Conservation (phyloP, 2,329 filamentous ascomycete genomes). For the Fusarium sp. region DNA sequence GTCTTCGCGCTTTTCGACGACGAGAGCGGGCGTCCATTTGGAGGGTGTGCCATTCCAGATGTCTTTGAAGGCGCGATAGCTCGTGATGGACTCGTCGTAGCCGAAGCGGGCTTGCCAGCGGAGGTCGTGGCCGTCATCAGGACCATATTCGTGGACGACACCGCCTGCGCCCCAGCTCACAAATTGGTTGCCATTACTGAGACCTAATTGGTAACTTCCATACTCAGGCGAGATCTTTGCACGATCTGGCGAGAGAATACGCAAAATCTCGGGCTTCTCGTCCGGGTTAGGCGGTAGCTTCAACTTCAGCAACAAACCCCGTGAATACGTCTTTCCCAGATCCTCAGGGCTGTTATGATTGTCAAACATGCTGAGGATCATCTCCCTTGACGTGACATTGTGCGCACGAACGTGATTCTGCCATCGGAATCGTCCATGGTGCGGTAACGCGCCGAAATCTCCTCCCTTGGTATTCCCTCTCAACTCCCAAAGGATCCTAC, state of each 20-base stretch:
- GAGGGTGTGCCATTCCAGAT: slow-evolving; percentile 39
- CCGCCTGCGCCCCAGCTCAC: slow-evolving; percentile 38
- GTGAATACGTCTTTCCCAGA: background rate
- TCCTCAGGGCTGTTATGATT: slow-evolving; percentile 45
- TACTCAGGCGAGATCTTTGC: slow-evolving; percentile 19
- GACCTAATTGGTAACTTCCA: slow-evolving; percentile 28
- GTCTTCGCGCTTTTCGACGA: slow-evolving; percentile 10
- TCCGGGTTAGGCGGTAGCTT: slow-evolving; percentile 23
- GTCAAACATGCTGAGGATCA: slow-evolving; percentile 48
- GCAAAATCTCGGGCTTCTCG: slow-evolving; percentile 17
- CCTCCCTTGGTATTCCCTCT: slow-evolving; percentile 39
- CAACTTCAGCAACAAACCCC: slow-evolving; percentile 26
- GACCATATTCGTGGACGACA: slow-evolving; percentile 40
- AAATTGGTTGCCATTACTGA: slow-evolving; percentile 39
- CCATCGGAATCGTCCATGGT: slow-evolving; percentile 47
- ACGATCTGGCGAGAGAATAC: slow-evolving; percentile 12
- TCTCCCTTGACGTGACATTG: slow-evolving; percentile 26
- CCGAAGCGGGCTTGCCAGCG: slow-evolving; percentile 42
- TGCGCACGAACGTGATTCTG: slow-evolving; percentile 49
- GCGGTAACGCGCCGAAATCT: slow-evolving; percentile 34
- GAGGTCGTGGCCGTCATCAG: slow-evolving; percentile 31
- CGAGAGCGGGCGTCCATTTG: slow-evolving; percentile 25
- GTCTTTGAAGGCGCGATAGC: slow-evolving; percentile 40
- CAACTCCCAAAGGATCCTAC: slow-evolving; percentile 39
- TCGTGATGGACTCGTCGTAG: slow-evolving; percentile 23